phyloP scores from a whole-genome alignment of 73 alveolate species.

The Tetrahymena elliotti region DNA sequence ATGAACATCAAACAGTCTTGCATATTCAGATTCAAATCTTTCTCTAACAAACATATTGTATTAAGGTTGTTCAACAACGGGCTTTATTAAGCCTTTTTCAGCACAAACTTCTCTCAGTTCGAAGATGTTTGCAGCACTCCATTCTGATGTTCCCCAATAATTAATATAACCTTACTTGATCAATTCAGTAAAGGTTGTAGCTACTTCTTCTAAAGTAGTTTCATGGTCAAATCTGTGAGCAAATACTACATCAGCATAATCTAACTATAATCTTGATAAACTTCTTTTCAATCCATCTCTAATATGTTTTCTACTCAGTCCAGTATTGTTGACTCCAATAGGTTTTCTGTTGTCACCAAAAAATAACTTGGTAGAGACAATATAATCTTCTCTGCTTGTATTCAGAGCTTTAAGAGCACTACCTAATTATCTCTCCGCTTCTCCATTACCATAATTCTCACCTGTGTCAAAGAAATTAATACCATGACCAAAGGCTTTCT shows the following conservation, averaged over 20 bases:
- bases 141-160: conserved; percentile 98
- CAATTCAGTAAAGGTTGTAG: conserved; percentile 77
- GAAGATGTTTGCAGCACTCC: conserved; percentile 73
- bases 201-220: conserved; percentile 85
- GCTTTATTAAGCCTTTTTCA: conserved; percentile 59
- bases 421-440: conserved; percentile 60
- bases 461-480: conserved; percentile 94
- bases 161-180: conserved; percentile 82
- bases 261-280: conserved; percentile 62
- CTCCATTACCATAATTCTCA: conserved; percentile 81
- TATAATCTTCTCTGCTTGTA: conserved; percentile 55
- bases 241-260: conserved; percentile 82
- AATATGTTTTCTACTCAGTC: conserved; percentile 77
- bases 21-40: conserved; percentile 79
- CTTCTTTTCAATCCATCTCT: conserved; percentile 70
- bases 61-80: conserved; percentile 89
- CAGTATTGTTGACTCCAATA: conserved; percentile 47
- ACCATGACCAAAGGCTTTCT: conserved; percentile 66
- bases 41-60: conserved; percentile 83
- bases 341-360: conserved; percentile 46
- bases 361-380: conserved; percentile 75
- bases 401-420: conserved; percentile 41
- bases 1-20: conserved; percentile 52
- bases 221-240: conserved; percentile 84
- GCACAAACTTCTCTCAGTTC: conserved; percentile 70